Conservation (phyloP, 2,329 filamentous ascomycete genomes). For the Alternaria solani region DNA sequence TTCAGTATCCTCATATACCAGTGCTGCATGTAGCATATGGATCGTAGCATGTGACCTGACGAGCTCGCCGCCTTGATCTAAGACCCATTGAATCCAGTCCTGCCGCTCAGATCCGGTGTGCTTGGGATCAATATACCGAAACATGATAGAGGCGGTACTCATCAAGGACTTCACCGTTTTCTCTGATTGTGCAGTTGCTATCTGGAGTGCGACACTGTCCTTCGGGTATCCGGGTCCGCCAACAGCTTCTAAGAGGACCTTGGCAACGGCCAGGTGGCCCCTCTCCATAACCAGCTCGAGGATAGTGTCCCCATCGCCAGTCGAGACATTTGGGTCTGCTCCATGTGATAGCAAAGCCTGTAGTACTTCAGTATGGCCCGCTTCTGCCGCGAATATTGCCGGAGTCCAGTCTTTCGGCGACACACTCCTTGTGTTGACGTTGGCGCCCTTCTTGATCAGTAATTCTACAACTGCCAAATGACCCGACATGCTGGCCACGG, state of each 20-base stretch:
- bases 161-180: slow-evolving; percentile 21
- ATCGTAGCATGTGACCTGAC: slow-evolving; percentile 20
- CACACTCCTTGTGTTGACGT: slow-evolving; percentile 20
- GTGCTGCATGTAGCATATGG: slow-evolving; percentile 26
- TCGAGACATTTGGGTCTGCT: slow-evolving; percentile 13
- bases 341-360: slow-evolving; percentile 20
- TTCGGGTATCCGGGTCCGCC: slow-evolving; percentile 27
- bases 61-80: slow-evolving; percentile 27
- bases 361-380: slow-evolving; percentile 20
- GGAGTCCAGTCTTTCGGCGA: slow-evolving; percentile 20
- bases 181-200: slow-evolving; percentile 25
- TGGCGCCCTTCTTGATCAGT: slow-evolving; percentile 28
- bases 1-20: slow-evolving; percentile 16
- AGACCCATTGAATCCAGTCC: slow-evolving; percentile 33
- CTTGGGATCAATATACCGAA: slow-evolving; percentile 9
- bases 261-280: slow-evolving; percentile 15
- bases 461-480: slow-evolving; percentile 20
- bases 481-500: slow-evolving; percentile 24
- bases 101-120: background rate
- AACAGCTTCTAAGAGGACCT: slow-evolving; percentile 24
- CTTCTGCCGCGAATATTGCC: slow-evolving; percentile 24
- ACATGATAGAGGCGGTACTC: slow-evolving; percentile 21
- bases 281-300: slow-evolving; percentile 26
- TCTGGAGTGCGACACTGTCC: slow-evolving; percentile 28
- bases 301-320: slow-evolving; percentile 7